These are phyloP conservation scores for Blumeria hordei DNA, from an alignment of 2,329 filamentous ascomycete species.

Conservation along the genomic window DNA sequence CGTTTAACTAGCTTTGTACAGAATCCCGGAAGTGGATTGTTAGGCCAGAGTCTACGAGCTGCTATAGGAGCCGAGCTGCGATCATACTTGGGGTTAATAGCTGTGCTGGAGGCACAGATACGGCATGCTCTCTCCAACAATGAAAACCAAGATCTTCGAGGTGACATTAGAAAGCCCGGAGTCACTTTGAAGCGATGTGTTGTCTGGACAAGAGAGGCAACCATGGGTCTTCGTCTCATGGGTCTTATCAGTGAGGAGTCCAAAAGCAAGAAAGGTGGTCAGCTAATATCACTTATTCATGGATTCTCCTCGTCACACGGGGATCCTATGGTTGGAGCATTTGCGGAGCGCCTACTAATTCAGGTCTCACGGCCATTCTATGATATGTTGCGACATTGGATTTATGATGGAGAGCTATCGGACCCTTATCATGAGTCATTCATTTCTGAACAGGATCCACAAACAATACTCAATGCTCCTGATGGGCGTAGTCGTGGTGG, in stretches of 20 bases:
- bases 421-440: slow-evolving; percentile 94
- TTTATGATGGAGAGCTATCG: slow-evolving; percentile 93
- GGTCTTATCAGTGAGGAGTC: slow-evolving; percentile 85
- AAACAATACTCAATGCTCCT: slow-evolving; percentile 19
- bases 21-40: slow-evolving; percentile 55
- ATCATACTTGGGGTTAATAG: slow-evolving; percentile 74
- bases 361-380: slow-evolving; percentile 91
- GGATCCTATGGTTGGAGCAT: slow-evolving; percentile 79
- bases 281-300: slow-evolving; percentile 84
- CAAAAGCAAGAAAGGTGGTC: slow-evolving; percentile 61
- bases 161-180: slow-evolving; percentile 58
- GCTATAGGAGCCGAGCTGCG: slow-evolving; percentile 67
- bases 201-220: slow-evolving; percentile 92
- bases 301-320: slow-evolving; percentile 82
- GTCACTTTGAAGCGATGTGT: slow-evolving; percentile 90
- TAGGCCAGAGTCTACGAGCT: slow-evolving; percentile 75
- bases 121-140: slow-evolving; percentile 53
- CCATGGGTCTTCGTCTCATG: slow-evolving; percentile 83
- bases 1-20: slow-evolving; percentile 62
- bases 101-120: slow-evolving; percentile 81
- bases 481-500: slow-evolving; percentile 30
- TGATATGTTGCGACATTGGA: slow-evolving; percentile 87
- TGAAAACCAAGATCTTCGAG: slow-evolving; percentile 40
- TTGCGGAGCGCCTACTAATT: slow-evolving; percentile 67
- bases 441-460: slow-evolving; percentile 54